Base-by-base conservation (phyloP, 2,329 filamentous ascomycete species). In the Diaporthe australafricana region DNA sequence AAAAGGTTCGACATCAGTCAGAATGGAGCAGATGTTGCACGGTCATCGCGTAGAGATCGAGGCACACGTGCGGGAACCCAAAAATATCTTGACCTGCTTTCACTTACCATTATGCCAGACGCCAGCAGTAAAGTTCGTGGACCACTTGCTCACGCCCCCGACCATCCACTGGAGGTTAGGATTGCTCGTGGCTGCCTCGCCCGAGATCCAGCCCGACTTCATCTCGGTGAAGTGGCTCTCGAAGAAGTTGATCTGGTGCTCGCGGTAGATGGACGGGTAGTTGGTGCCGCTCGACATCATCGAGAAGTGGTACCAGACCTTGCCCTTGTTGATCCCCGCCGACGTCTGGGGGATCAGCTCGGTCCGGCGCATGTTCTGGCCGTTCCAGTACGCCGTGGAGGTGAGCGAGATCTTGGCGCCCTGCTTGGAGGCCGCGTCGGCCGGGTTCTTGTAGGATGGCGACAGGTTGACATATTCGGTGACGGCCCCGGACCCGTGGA, bases 221-320 rank as follows among this genome's bases (percentile, higher is more conserved):
- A 94, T 82, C 84, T 94, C 92, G 16, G 91, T 93, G 81, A 94
- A 94, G 82, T 94, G 92, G 79, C 86, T 89, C 82, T 93, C 91
- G 82, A 90, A 90, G 80, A 87, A 87, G 78, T 80, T 82, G 77
- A 86, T 84, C 81, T 94, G 92, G 80, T 94, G 92, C 83, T 94
- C 92, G 69, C 91, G 87, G 14, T 85, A 87, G 5, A 86, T 82
- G 50, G 86, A 87, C 0, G 92, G 92, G 0, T 90, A 84, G 77
- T 93, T 93, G 22, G 82, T 85, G 53, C 83, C 84, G 17, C 81
- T 84, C 56, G 88, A 85, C 85, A 88, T 89, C 75, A 94, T 87
- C 72, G 87, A 91, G 82, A 94, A 94, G 81, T 94, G 92, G 81
- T 94, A 94, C 82, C 87, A 92, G 42, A 93, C 87, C 63, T 88